Conservation (phyloP, 345 rosid genomes). For the Noccaea caerulescens region DNA sequence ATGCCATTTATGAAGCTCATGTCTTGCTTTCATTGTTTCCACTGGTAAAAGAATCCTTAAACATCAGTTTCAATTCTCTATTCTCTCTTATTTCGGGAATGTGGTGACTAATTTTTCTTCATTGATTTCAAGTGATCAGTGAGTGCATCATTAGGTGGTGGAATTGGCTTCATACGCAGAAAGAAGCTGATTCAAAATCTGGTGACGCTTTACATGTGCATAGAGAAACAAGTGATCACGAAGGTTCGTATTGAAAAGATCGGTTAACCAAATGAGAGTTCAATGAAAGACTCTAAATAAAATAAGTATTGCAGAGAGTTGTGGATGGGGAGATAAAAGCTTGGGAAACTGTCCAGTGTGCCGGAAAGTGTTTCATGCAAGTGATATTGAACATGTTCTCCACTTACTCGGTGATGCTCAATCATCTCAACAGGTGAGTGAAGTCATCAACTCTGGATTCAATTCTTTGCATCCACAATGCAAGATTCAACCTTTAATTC, state of each 20-base stretch:
- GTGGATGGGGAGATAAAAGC: constrained; percentile 47
- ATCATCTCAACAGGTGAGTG: constrained; percentile 55
- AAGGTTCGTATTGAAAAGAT: constrained; percentile 45
- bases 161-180: constrained; percentile 74
- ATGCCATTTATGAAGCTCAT: constrained; percentile 95
- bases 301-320: constrained; percentile 34
- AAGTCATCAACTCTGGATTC: constrained; percentile 16
- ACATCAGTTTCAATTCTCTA: background rate
- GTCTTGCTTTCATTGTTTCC: constrained; percentile 98
- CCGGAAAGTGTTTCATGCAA: constrained; percentile 70
- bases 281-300: background rate
- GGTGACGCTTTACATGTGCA: constrained; percentile 28
- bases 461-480: background rate
- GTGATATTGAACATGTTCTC: constrained; percentile 82
- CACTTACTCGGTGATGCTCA: constrained; percentile 66
- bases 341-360: constrained; percentile 86
- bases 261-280: no score
- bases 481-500: background rate
- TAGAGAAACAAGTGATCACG: constrained; percentile 40
- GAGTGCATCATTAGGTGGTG: constrained; percentile 93
- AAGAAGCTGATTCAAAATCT: constrained; percentile 45
- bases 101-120: constrained; percentile 29
- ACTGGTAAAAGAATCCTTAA: constrained; percentile 56
- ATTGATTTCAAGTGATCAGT: constrained; percentile 48
- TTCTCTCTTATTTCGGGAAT: background rate